Conservation (phyloP, 2,329 filamentous ascomycete species). For the Hypoxylon sp. region DNA sequence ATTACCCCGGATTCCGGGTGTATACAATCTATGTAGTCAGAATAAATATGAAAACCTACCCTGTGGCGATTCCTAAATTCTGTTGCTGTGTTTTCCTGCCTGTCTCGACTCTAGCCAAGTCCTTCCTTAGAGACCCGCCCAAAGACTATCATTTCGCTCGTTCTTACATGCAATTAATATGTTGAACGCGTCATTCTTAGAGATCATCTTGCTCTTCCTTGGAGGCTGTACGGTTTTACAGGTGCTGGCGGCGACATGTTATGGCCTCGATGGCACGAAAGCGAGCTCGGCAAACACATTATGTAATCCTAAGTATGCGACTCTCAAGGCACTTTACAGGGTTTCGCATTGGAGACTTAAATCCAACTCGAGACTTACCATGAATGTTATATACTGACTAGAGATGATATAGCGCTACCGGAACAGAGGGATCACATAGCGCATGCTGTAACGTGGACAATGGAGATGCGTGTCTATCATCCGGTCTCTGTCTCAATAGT, state of each 20-base stretch:
- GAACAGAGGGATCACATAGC: slow-evolving; percentile 42
- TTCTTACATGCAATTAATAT: slow-evolving; percentile 21
- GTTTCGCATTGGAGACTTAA: neutral
- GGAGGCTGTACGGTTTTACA: slow-evolving; percentile 28
- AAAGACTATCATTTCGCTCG: slow-evolving; percentile 20
- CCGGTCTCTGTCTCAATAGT: slow-evolving; percentile 46
- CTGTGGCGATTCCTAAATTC: neutral
- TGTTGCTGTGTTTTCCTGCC: slow-evolving; percentile 13
- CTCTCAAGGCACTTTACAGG: neutral
- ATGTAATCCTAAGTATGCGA: slow-evolving; percentile 43
- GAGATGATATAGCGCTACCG: slow-evolving; percentile 30
- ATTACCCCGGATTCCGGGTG: slow-evolving; percentile 14
- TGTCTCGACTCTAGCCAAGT: slow-evolving; percentile 7
- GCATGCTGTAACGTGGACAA: slow-evolving; percentile 47
- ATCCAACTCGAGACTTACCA: neutral
- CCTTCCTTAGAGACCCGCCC: slow-evolving; percentile 2
- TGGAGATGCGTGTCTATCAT: slow-evolving; percentile 46
- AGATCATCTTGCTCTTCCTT: slow-evolving; percentile 20
- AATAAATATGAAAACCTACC: slow-evolving; percentile 23
- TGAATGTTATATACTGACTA: slow-evolving; percentile 6
- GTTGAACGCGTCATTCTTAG: slow-evolving; percentile 18
- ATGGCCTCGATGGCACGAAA: slow-evolving; percentile 42
- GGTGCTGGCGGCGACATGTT: slow-evolving; percentile 39
- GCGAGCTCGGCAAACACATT: slow-evolving; percentile 32
- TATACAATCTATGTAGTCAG: neutral